These are phyloP conservation scores for Phaeodactylum tricornutum DNA, from an alignment of 108 stramenopile species.

Conservation along the genomic window DNA sequence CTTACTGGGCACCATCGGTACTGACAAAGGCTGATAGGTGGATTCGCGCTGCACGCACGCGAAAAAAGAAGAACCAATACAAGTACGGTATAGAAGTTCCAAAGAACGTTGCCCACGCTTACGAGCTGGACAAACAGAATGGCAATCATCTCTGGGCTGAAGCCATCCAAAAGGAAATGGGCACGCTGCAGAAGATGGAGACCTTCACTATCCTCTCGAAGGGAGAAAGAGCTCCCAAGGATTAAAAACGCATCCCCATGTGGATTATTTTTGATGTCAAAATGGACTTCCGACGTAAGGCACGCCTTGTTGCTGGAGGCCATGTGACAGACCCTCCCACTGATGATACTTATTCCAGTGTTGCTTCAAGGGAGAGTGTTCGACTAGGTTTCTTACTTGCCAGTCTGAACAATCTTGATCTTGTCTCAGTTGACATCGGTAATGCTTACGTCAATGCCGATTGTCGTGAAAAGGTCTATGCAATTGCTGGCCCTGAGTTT, in stretches of 20 bases:
- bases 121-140: constrained; percentile 13
- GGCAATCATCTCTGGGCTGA: constrained; percentile 21
- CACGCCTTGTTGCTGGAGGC: constrained; percentile 19
- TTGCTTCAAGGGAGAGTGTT: constrained; percentile 33
- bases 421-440: constrained; percentile 25
- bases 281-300: constrained; percentile 32
- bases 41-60: too few species aligned
- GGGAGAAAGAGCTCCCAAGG: constrained; percentile 3
- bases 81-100: constrained; percentile 27
- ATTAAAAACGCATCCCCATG: constrained; percentile 1
- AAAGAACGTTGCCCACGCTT: constrained; percentile 18
- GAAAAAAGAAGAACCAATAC: neutral
- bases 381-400: constrained; percentile 31
- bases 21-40: constrained; percentile 16
- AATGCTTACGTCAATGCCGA: constrained; percentile 37
- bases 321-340: constrained; percentile 20
- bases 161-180: constrained; percentile 24
- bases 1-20: constrained; percentile 33
- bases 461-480: constrained; percentile 18
- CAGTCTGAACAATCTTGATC: constrained; percentile 29
- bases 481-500: constrained; percentile 21
- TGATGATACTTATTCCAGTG: constrained; percentile 34
- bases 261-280: constrained; percentile 38
- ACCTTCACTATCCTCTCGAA: constrained; percentile 24
- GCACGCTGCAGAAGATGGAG: constrained; percentile 14